Base-by-base conservation (phyloP, 805 yeast genomes). In the Yarrowia keelungensis region DNA sequence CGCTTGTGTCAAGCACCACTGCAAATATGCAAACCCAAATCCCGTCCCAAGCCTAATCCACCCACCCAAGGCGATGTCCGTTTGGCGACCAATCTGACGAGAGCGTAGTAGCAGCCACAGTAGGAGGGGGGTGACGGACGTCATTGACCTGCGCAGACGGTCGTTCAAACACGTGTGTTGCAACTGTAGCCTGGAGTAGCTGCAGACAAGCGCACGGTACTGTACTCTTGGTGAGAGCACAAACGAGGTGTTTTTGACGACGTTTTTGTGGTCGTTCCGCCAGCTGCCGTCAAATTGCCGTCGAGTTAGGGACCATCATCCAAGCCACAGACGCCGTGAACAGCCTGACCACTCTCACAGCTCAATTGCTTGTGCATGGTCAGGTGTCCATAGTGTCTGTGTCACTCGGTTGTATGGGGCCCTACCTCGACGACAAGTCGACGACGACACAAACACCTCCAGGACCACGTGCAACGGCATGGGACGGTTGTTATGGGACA, bases 11-110 rank as follows among this genome's bases (percentile, higher is more conserved):
- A 36, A 54, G 46, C 61, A 54, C 46, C 47, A 56, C 62, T 26
- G 47, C 50, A 59, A 59, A 59, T 59, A 59, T 59, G 65, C 65
- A 59, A 59, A 59, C 65, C 32, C 46, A 32, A 59, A 43, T 12
- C 38, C 61, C 14, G 58, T 38, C 58, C 58, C 58, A 50, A 36
- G 32, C 35, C 59, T 53, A 53, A 49, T 26, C 19, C 51, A 26
- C 51, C 35, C 51, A 22, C 36, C 35, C 50, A 46, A 22, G 50
- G 32, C 50, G 47, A 45, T 45, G 47, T 45, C 47, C 47, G 11
- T 16, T 26, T 45, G 15, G n/a, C n/a, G n/a, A n/a, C n/a, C n/a
- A n/a, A n/a, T n/a, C n/a, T n/a, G n/a, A n/a, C n/a, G n/a, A n/a
- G n/a, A n/a, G n/a, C n/a, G n/a, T n/a, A n/a, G 32, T 5, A 26